Evolutionary conservation across 352 stramenopile species (phyloP), one percentile per base, ranked within the genome.

Genomic region (Saprolegnia diclina): DNA sequence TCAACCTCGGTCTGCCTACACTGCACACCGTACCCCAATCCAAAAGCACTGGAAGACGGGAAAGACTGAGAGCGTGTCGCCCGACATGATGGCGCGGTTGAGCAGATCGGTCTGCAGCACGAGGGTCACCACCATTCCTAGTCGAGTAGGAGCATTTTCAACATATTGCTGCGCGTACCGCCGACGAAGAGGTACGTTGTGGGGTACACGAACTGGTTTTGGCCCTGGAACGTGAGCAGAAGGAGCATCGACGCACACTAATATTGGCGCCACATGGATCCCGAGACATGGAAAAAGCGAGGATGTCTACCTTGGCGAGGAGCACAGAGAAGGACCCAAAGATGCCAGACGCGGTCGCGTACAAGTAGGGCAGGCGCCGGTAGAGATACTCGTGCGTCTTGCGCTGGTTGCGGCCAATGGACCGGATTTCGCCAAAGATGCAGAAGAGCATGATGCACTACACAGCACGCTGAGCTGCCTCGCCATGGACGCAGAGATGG

Each of bases 21-120:
- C 22, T 16, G 24, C 38, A 48, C 48, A 4, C 84, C 83, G 59
- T 67, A 93, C 85, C 19, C 85, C 83, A 67, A 94, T 94, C 83
- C 85, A 94, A 57, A 94, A 92, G 74, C 85, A 94, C 76, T 94
- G 85, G 63, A 94, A 94, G 81, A 94, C 91, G 1, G 85, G 85
- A 59, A 92, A 94, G 4, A 94, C 85, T 50, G 82, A 90, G 22
- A 94, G 79, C n/a, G 83, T 94, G 56, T 92, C 85, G 7, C 85
- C 85, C 5, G 71, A 73, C 85, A 94, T 94, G 71, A 94, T 92
- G 11, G 83, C 84, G 42, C 85, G 83, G 73, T 94, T 94, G 14
- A 94, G 73, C 65, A 92, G 55, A 55, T 94, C 83, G 0, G 85
- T 94, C 68, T 94, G 85, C n/a, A 92, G 76, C 63, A 91, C 78